Evolutionary conservation across 2,329 filamentous ascomycete species (phyloP).

Genomic region (Metarhizium anisopliae): DNA sequence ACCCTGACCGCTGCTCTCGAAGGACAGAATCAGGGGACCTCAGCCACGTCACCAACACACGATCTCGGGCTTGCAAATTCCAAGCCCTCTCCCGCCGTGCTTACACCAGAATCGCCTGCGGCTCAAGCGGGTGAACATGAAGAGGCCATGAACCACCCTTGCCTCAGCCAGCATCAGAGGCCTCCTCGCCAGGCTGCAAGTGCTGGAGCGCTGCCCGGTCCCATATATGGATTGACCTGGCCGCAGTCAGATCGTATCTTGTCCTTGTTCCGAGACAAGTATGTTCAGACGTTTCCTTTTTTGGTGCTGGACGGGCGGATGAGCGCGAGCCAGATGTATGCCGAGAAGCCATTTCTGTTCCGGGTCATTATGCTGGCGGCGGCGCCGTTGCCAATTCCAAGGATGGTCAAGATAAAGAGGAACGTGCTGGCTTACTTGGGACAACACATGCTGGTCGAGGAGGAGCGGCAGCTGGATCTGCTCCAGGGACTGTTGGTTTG

Average conservation of each 20-base stretch:
- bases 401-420: constrained; percentile 29
- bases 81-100: too few species aligned
- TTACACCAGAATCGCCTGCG: too few species aligned
- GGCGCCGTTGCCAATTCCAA: constrained; percentile 17
- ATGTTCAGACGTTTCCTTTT: constrained; percentile 29
- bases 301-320: constrained; percentile 21
- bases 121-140: too few species aligned
- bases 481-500: constrained; percentile 37
- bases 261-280: constrained; percentile 21
- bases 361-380: constrained; percentile 29
- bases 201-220: too few species aligned
- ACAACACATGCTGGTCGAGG: constrained; percentile 30
- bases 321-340: constrained; percentile 20
- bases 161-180: too few species aligned
- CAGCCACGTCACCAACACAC: too few species aligned
- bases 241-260: constrained; percentile 26
- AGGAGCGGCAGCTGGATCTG: constrained; percentile 31
- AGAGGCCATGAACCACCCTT: too few species aligned
- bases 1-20: too few species aligned
- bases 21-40: too few species aligned
- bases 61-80: too few species aligned
- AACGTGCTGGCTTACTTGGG: constrained; percentile 28
- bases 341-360: constrained; percentile 29
- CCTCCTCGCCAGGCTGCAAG: too few species aligned
- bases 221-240: constrained; percentile 30